Conservation (phyloP, 1,139 yeast genomes). For the Waltiozyma sp. region DNA sequence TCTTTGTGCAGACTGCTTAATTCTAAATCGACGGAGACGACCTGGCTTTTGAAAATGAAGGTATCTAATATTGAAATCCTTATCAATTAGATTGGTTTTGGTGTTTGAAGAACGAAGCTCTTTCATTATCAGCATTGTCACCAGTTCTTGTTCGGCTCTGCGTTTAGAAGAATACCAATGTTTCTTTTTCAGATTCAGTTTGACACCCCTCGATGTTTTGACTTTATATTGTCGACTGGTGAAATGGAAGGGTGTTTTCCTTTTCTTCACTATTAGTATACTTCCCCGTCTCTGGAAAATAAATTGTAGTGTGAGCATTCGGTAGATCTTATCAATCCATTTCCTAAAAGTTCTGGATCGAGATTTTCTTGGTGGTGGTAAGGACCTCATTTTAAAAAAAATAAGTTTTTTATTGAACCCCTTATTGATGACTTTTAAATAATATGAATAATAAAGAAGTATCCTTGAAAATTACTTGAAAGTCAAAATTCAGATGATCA, state of each 20-base stretch:
- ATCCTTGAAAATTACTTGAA: no score
- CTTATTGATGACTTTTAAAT: no score
- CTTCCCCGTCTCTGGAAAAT: constrained; percentile 2
- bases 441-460: no score
- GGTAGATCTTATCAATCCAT: constrained; percentile 9
- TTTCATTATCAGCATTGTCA: background rate
- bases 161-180: constrained; percentile 4
- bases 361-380: constrained; percentile 5
- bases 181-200: background rate
- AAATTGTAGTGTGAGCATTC: constrained; percentile 9
- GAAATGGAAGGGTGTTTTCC: constrained; percentile 16
- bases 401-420: no score
- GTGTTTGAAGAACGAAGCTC: background rate
- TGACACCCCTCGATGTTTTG: constrained; percentile 6
- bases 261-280: constrained; percentile 8
- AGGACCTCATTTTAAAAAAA: background rate
- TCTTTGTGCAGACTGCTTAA: background rate
- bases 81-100: no score
- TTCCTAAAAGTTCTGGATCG: constrained; percentile 9
- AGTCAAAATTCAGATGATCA: no score
- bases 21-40: background rate
- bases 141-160: constrained; percentile 3
- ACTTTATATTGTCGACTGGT: constrained; percentile 14
- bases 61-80: constrained; percentile 6
- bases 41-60: constrained; percentile 1